Evolutionary conservation across 1,139 yeast genomes (phyloP).

Genomic region (Saccharomyces hybrid): DNA sequence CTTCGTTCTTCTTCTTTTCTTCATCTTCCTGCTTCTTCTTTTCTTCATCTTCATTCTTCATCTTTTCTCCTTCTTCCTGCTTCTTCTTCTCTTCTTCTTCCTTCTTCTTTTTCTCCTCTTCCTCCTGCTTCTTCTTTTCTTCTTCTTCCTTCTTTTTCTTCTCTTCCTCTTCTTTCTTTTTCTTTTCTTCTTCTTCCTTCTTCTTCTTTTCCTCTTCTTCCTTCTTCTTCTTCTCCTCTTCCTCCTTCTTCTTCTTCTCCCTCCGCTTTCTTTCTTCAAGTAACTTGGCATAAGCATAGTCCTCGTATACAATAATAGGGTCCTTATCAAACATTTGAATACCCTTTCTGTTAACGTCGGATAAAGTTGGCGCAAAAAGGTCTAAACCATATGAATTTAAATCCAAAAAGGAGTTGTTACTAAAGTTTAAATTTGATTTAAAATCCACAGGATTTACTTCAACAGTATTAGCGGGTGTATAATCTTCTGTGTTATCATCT

Average conservation of each 20-base stretch:
- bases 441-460: background rate
- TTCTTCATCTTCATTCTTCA: background rate
- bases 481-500: background rate
- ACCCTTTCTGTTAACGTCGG: conserved; percentile 6
- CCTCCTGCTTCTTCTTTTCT: no score
- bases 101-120: no score
- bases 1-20: background rate
- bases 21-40: background rate
- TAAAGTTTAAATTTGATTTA: background rate
- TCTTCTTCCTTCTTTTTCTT: no score
- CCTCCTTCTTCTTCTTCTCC: background rate
- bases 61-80: background rate
- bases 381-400: background rate
- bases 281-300: background rate
- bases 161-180: background rate
- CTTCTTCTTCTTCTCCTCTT: background rate
- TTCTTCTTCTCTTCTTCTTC: background rate
- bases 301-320: background rate
- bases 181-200: background rate
- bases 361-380: background rate
- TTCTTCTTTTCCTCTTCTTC: background rate
- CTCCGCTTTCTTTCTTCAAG: background rate
- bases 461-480: background rate
- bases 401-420: background rate
- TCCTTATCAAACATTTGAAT: background rate